phyloP scores from a whole-genome alignment of 2,329 filamentous ascomycete species.

The Aspergillus proliferans region DNA sequence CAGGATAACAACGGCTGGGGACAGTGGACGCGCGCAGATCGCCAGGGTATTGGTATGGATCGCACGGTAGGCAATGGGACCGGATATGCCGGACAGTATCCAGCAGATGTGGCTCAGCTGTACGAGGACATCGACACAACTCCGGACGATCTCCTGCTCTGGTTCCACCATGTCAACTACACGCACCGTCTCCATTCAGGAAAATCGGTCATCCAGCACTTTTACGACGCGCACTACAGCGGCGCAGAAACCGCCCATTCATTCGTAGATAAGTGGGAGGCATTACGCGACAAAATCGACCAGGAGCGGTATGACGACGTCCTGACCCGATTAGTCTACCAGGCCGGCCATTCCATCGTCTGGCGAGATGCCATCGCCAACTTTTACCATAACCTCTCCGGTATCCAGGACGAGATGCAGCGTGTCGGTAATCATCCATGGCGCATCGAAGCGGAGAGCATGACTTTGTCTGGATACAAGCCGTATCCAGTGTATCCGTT shows the following conservation, averaged over 20 bases:
- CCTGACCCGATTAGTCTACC: slow-evolving; percentile 55
- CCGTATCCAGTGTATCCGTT: slow-evolving; percentile 50
- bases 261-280: slow-evolving; percentile 50
- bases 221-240: slow-evolving; percentile 58
- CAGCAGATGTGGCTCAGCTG: slow-evolving; percentile 49
- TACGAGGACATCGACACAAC: slow-evolving; percentile 59
- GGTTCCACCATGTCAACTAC: slow-evolving; percentile 70
- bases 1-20: slow-evolving; percentile 65
- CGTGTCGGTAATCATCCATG: slow-evolving; percentile 58
- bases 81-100: slow-evolving; percentile 60
- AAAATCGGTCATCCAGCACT: slow-evolving; percentile 62
- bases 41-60: slow-evolving; percentile 60
- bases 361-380: slow-evolving; percentile 63
- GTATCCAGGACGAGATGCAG: slow-evolving; percentile 51
- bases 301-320: slow-evolving; percentile 54
- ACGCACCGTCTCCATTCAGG: slow-evolving; percentile 56
- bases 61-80: slow-evolving; percentile 64
- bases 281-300: slow-evolving; percentile 53
- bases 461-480: slow-evolving; percentile 56
- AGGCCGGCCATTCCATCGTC: slow-evolving; percentile 63
- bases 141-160: slow-evolving; percentile 61
- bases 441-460: slow-evolving; percentile 63
- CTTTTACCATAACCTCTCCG: slow-evolving; percentile 58
- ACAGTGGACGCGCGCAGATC: slow-evolving; percentile 64
- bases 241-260: slow-evolving; percentile 56